Evolutionary conservation across 2,329 filamentous ascomycete species (phyloP).

Genomic region (Botrytis elliptica): DNA sequence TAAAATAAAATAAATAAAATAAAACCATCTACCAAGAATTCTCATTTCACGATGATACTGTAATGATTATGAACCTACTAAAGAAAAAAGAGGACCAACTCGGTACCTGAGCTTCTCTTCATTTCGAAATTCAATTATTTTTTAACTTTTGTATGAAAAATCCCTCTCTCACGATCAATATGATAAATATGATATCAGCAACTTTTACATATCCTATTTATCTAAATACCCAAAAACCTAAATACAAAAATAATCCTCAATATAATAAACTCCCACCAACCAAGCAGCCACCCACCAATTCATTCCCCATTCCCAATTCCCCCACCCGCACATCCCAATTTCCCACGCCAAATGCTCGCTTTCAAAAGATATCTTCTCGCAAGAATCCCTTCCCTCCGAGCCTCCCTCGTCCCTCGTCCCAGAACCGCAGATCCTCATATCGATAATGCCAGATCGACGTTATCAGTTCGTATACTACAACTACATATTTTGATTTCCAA

Average conservation of each 20-base stretch:
- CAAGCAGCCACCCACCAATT: not conserved
- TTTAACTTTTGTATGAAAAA: not conserved
- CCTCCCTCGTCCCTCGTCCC: not conserved
- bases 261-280: too few relatives aligned
- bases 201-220: too few relatives aligned
- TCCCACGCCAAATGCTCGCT: not conserved
- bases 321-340: not conserved
- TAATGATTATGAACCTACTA: not conserved
- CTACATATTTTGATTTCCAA: not conserved
- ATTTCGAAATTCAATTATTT: not conserved
- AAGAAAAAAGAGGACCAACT: not conserved
- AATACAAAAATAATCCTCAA: too few relatives aligned
- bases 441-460: not conserved
- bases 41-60: not conserved
- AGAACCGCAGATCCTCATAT: constrained; percentile 1
- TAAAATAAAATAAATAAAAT: not conserved
- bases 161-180: not conserved
- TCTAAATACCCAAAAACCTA: too few relatives aligned
- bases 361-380: not conserved
- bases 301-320: not conserved
- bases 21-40: not conserved
- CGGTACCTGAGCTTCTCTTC: too few relatives aligned
- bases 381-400: constrained; percentile 5
- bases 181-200: not conserved
- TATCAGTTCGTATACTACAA: not conserved